Percentiles rank a stretch among this genome's conserved stretches.
Evolutionary conservation across 768 basidiomycete genomes (phyloP).

Genomic region (Suillus brevipes): DNA sequence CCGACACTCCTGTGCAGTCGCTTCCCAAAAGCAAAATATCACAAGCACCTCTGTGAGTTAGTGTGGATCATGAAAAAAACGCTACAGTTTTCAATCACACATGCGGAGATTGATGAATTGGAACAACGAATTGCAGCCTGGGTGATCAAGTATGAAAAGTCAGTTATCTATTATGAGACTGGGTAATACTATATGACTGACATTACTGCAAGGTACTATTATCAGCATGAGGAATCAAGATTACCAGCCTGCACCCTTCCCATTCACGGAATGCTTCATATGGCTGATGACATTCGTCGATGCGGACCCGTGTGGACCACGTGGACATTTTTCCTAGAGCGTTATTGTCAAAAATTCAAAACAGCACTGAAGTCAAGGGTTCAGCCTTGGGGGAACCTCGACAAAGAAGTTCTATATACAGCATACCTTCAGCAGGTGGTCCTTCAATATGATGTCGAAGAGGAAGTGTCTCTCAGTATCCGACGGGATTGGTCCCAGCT

Average conservation of each 20-base stretch:
- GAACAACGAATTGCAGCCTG: not conserved
- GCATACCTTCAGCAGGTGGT: conserved; percentile 12
- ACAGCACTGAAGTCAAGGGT: conserved; percentile 11
- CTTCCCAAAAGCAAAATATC: conserved; percentile 16
- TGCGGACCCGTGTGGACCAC: conserved; percentile 21
- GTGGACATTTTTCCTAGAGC: conserved; percentile 25
- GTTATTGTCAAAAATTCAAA: conserved; percentile 19
- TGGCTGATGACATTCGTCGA: conserved; percentile 17
- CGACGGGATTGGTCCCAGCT: conserved; percentile 2
- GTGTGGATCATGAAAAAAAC: conserved; percentile 11
- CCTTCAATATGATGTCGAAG: conserved; percentile 4
- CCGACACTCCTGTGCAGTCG: conserved; percentile 17
- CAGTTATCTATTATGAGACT: not conserved
- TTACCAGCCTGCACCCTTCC: conserved; percentile 19
- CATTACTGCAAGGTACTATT: conserved; percentile 10
- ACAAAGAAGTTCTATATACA: conserved; percentile 8
- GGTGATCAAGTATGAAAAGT: conserved; percentile 15
- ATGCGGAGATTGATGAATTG: conserved; percentile 4
- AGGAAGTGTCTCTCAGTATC: conserved; percentile 8
- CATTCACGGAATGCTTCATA: conserved; percentile 24
- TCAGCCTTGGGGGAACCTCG: conserved; percentile 20
- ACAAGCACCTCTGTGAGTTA: conserved; percentile 13
- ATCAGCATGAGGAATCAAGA: conserved; percentile 9
- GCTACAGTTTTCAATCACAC: conserved; percentile 3
- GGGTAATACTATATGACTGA: not conserved